phyloP scores from a whole-genome alignment of 2,329 filamentous ascomycete genomes.

The Didymella keratinophila region DNA sequence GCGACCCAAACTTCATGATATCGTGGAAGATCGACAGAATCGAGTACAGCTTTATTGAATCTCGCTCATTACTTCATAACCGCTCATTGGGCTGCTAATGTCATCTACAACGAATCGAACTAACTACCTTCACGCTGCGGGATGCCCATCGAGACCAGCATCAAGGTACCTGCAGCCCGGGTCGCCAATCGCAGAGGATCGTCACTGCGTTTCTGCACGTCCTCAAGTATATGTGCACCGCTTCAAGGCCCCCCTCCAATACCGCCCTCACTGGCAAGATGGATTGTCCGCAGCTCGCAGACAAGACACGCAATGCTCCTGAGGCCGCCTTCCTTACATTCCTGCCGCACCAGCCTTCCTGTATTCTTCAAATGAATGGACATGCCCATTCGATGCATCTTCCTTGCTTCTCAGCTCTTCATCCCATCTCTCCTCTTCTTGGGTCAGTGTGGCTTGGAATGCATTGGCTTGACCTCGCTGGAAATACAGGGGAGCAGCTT shows the following conservation, averaged over 20 bases:
- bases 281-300: background rate
- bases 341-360: constrained; percentile 50
- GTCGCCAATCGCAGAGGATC: background rate
- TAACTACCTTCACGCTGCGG: background rate
- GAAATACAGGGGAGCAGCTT: constrained; percentile 54
- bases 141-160: background rate
- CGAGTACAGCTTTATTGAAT: background rate
- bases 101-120: constrained; percentile 15
- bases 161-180: constrained; percentile 5
- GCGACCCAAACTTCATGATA: background rate
- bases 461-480: constrained; percentile 51
- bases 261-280: background rate
- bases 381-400: constrained; percentile 33
- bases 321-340: constrained; percentile 21
- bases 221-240: constrained; percentile 3
- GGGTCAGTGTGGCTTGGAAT: constrained; percentile 51
- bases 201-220: background rate
- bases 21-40: background rate
- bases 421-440: constrained; percentile 59
- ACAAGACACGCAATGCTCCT: background rate
- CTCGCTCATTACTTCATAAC: constrained; percentile 6
- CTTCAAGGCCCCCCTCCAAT: background rate
- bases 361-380: constrained; percentile 57
- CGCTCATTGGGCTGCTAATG: constrained; percentile 4
- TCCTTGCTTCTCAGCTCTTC: constrained; percentile 46